These are phyloP conservation scores for Lactifluus rugatus DNA, from an alignment of 768 basidiomycete genomes.

Conservation along the genomic window DNA sequence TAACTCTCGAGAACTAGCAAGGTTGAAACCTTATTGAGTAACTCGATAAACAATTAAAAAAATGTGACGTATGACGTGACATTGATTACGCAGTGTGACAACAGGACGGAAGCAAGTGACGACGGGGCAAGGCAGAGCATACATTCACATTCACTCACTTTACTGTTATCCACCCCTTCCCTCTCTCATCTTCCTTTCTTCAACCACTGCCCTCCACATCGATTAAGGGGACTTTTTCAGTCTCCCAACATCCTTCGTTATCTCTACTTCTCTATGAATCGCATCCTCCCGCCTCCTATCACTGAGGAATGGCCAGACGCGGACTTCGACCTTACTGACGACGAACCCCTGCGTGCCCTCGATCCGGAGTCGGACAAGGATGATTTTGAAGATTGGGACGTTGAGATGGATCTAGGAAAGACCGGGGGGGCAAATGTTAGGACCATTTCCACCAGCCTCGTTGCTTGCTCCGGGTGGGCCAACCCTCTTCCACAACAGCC, in stretches of 20 bases:
- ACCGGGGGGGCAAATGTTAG: conserved; percentile 43
- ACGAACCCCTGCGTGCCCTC: conserved; percentile 50
- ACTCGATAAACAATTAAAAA: conserved; percentile 4
- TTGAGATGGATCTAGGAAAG: conserved; percentile 59
- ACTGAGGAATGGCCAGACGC: conserved; percentile 80
- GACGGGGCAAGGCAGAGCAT: not conserved
- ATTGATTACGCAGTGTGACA: not conserved
- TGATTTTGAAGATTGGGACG: conserved; percentile 72
- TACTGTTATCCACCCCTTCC: not conserved
- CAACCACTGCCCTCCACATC: conserved; percentile 11
- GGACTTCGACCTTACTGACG: conserved; percentile 80
- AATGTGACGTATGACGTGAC: not conserved
- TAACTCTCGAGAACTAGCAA: conserved; percentile 46
- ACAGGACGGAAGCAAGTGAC: not conserved
- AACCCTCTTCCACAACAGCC: conserved; percentile 31
- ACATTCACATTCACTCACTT: not conserved
- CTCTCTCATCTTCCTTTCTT: conserved; percentile 2
- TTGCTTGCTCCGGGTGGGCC: conserved; percentile 32
- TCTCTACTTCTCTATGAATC: conserved; percentile 34
- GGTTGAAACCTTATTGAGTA: conserved; percentile 53
- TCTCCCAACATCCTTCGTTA: not conserved
- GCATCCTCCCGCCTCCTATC: conserved; percentile 49
- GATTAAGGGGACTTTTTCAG: conserved; percentile 17
- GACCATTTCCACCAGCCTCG: conserved; percentile 31
- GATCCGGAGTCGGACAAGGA: conserved; percentile 54